Base-by-base conservation (phyloP, 164 flowering plant genomes). In the Saururus chinensis region DNA sequence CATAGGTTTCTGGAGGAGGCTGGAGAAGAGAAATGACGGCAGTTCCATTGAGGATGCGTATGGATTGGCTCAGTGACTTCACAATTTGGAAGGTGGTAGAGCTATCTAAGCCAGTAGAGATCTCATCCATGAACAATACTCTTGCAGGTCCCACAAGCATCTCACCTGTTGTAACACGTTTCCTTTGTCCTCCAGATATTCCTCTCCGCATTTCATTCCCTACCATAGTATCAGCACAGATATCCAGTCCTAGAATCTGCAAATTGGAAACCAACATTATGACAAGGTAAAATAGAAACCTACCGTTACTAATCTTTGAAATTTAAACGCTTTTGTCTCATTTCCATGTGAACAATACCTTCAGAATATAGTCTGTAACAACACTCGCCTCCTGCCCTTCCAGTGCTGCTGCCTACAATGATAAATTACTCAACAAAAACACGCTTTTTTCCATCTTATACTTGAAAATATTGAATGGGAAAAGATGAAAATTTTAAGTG, bases 161-260 rank as follows among this genome's bases (percentile, higher is more conserved):
- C 66, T 81, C 85, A 81, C 84, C 84, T 19, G 76, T 79, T 7
- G 82, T 82, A 9, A 79, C 72, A 40, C 84, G 78, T 69, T 80
- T 79, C 75, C 76, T 79, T 65, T 81, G 79, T 16, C 87, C 84
- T 7, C 84, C 85, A 11, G 86, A 84, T 21, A 84, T 82, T 22
- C 89, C 89, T 57, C 89, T 74, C 59, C 78, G 66, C 87, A 84
- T 82, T 7, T 75, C 79, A 71, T 84, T 73, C 23, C 89, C 89
- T 53, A 84, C 78, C 64, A 76, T 64, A 49, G 63, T 75, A 66
- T 84, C 85, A 41, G 74, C 75, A 63, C 86, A 82, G 0, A 75
- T 72, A 48, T 82, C 77, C 56, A 84, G 60, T 20, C 86, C 89
- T 48, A 84, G 81, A 11, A 80, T 75, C 89, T 82, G 72, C 41